Evolutionary conservation across 352 stramenopile species (phyloP).

Genomic region (Pseudoperonospora humuli): DNA sequence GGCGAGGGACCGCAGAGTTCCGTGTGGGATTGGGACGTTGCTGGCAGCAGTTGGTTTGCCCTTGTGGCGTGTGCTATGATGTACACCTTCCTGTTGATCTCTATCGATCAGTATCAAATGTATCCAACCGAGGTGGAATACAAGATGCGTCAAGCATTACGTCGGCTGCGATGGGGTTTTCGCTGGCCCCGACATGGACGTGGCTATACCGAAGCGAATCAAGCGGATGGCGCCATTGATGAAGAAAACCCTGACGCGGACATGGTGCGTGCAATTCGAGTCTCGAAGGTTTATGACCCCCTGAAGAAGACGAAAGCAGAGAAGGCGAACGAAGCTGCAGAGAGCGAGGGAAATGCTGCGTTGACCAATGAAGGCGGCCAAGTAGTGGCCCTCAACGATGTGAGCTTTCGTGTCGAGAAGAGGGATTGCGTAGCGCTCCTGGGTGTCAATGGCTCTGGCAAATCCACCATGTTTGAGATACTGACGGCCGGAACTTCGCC

Average conservation of each 20-base stretch:
- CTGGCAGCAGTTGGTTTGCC: slow-evolving; percentile 31
- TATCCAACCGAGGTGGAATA: slow-evolving; percentile 53
- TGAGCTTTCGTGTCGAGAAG: slow-evolving; percentile 78
- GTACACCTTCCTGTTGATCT: slow-evolving; percentile 48
- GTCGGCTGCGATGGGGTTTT: slow-evolving; percentile 11
- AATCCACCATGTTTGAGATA: slow-evolving; percentile 96
- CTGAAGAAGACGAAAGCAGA: slow-evolving; percentile 1
- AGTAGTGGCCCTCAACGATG: slow-evolving; percentile 58
- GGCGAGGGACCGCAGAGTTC: slow-evolving; percentile 1
- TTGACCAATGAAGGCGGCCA: slow-evolving; percentile 37
- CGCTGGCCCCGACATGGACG: slow-evolving; percentile 9
- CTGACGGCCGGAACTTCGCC: slow-evolving; percentile 88
- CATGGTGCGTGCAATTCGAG: slow-evolving; percentile 41
- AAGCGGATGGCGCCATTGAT: slow-evolving; percentile 10
- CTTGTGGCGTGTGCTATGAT: slow-evolving; percentile 32
- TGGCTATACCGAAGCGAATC: slow-evolving; percentile 23
- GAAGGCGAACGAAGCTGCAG: slow-evolving; percentile 3
- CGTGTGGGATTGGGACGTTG: slow-evolving; percentile 53
- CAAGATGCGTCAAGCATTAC: slow-evolving; percentile 19
- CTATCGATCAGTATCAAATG: slow-evolving; percentile 61
- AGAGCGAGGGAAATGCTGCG: slow-evolving; percentile 13
- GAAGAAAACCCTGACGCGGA: slow-evolving; percentile 23
- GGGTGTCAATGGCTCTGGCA: slow-evolving; percentile 91
- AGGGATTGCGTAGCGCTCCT: slow-evolving; percentile 91
- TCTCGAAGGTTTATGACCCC: slow-evolving; percentile 69